Evolutionary conservation across 2,329 filamentous ascomycete species (phyloP).

Genomic region (Aspergillus costaricaensis): DNA sequence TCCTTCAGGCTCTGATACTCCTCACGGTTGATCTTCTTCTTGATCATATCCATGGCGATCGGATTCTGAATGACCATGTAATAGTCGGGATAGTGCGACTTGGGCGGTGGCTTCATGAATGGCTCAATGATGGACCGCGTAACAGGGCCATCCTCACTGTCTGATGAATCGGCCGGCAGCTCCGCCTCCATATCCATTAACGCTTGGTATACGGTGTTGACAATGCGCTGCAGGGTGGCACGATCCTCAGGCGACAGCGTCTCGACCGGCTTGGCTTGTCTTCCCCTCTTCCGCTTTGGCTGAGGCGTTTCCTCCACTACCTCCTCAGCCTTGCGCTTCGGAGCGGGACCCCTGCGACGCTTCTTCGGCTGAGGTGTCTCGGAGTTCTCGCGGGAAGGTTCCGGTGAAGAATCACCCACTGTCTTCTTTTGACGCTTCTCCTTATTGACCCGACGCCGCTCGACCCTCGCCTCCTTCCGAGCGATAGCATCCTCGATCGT

Average conservation of each 20-base stretch:
- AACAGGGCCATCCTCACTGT: conserved; percentile 54
- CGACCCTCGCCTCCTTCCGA: conserved; percentile 82
- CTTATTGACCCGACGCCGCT: conserved; percentile 76
- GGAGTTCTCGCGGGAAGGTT: conserved; percentile 77
- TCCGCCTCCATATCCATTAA: conserved; percentile 85
- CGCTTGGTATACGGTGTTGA: conserved; percentile 74
- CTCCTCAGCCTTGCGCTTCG: conserved; percentile 86
- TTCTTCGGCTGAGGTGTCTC: conserved; percentile 76
- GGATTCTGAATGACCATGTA: conserved; percentile 89
- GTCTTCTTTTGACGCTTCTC: conserved; percentile 57
- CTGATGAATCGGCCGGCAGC: conserved; percentile 54
- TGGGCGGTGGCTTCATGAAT: conserved; percentile 88
- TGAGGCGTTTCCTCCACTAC: conserved; percentile 76
- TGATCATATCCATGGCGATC: conserved; percentile 94
- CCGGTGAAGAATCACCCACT: conserved; percentile 69
- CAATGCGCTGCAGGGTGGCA: conserved; percentile 73
- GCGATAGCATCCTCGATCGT: conserved; percentile 89
- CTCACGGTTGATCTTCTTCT: conserved; percentile 92
- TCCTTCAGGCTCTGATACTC: conserved; percentile 82
- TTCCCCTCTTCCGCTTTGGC: conserved; percentile 73
- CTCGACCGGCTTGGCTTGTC: conserved; percentile 69
- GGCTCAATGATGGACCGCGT: conserved; percentile 87
- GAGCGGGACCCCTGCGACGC: conserved; percentile 75
- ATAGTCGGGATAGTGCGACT: conserved; percentile 89
- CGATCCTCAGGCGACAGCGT: conserved; percentile 70